These are phyloP conservation scores for Lachancea fermentati DNA, from an alignment of 805 yeast genomes.

Conservation along the genomic window DNA sequence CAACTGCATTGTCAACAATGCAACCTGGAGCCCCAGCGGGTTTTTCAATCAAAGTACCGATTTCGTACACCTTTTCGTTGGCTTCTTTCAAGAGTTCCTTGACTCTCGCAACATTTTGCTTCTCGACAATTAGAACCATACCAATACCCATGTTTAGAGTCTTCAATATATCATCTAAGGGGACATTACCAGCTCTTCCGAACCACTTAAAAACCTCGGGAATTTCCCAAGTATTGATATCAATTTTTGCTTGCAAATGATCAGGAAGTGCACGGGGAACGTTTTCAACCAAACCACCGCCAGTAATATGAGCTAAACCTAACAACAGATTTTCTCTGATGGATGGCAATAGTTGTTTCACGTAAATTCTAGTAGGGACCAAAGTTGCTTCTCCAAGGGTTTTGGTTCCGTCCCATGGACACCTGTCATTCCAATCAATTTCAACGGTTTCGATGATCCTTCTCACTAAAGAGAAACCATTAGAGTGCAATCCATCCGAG, in stretches of 20 bases:
- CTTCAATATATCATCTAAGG: conserved; percentile 74
- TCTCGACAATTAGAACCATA: conserved; percentile 82
- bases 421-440: conserved; percentile 61
- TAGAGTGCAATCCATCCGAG: conserved; percentile 93
- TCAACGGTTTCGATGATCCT: conserved; percentile 78
- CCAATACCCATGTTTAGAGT: conserved; percentile 96
- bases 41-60: conserved; percentile 54
- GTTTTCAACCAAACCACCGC: conserved; percentile 96
- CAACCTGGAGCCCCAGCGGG: conserved; percentile 52
- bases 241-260: conserved; percentile 72
- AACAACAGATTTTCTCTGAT: conserved; percentile 61
- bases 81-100: conserved; percentile 48
- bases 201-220: conserved; percentile 93
- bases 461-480: conserved; percentile 92
- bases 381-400: conserved; percentile 83
- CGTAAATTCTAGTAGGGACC: conserved; percentile 91
- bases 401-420: conserved; percentile 75
- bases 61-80: conserved; percentile 69
- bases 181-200: conserved; percentile 86
- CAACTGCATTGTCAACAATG: conserved; percentile 42
- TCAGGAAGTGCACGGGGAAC: conserved; percentile 91
- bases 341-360: conserved; percentile 77
- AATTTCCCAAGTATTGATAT: conserved; percentile 73
- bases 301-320: conserved; percentile 96
- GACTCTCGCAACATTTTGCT: conserved; percentile 56